Base-by-base conservation (phyloP, 257 asterid species). In the Eucommia ulmoides region DNA sequence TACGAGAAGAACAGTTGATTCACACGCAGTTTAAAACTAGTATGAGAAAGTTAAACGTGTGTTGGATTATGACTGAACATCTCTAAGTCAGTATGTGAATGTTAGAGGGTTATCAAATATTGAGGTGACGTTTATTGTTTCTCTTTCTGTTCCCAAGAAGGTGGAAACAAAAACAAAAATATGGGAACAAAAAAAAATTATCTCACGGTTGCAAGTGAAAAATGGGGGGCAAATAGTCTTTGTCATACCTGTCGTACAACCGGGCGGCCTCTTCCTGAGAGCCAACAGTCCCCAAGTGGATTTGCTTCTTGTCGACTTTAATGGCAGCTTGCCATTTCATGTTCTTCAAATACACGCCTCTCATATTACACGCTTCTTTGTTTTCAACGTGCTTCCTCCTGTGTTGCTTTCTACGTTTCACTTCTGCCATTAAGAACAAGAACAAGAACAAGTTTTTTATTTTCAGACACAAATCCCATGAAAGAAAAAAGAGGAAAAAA, bases 281-380 rank as follows among this genome's bases (percentile, higher is more conserved):
- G 47, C 93, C 84, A 26, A 89, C 96, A 7, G 97, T 82, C 35
- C 97, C 94, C 69, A 85, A 60, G 70, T 89, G 97, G 72, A 84
- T 82, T 70, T 88, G 97, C 72, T 82, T 88, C 79, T 84, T 88
- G 64, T 88, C 95, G 24, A 89, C 96, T 58, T 89, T 89, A 41
- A 89, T 89, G 5, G 97, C 97, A 16, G 97, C 97, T 78, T 89
- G 97, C 97, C 97, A 89, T 73, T 89, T 89, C 84, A 82, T 68
- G 45, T 89, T 89, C 76, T 89, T 89, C 70, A 69, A 89, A 61
- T 89, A 89, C 47, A 89, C 97, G 2, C 97, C 97, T 67, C 97
- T 58, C 97, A 85, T 82, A 20, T 70, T 54, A 26, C 93, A 78
- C 3, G 63, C 74, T 64, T 89, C 96, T 68, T 79, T 84, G 65